phyloP scores from a whole-genome alignment of 352 stramenopile genomes.

The Phytophthora palmivora region DNA sequence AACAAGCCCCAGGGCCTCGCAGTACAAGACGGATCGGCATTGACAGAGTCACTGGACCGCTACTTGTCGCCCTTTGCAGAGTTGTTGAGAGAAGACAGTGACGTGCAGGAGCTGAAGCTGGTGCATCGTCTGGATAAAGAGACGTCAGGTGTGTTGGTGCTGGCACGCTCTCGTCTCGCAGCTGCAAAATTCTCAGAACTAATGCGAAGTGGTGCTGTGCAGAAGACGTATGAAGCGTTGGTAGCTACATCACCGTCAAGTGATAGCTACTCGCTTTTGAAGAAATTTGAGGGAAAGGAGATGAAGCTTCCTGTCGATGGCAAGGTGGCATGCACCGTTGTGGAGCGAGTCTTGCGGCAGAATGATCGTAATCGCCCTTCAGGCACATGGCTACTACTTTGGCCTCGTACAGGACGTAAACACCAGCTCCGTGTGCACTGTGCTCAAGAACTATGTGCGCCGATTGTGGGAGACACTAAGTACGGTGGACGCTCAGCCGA shows the following conservation, averaged over 20 bases:
- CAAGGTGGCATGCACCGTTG: slow-evolving; percentile 55
- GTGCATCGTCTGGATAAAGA: slow-evolving; percentile 81
- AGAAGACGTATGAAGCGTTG: slow-evolving; percentile 73
- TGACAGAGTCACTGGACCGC: slow-evolving; percentile 48
- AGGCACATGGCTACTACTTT: slow-evolving; percentile 59
- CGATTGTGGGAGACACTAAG: slow-evolving; percentile 65
- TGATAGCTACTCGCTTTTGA: slow-evolving; percentile 13
- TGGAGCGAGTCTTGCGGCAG: slow-evolving; percentile 29
- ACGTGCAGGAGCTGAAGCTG: slow-evolving; percentile 47
- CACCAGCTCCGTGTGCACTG: slow-evolving; percentile 77
- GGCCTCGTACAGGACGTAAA: slow-evolving; percentile 66
- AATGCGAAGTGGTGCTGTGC: slow-evolving; percentile 42
- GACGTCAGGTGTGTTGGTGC: slow-evolving; percentile 70
- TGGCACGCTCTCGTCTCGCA: slow-evolving; percentile 70
- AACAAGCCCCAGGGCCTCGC: slow-evolving; percentile 76
- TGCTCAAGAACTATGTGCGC: slow-evolving; percentile 40
- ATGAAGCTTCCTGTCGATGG: slow-evolving; percentile 49
- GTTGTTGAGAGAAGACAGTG: slow-evolving; percentile 7
- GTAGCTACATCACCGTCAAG: slow-evolving; percentile 23
- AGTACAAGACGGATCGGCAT: slow-evolving; percentile 59
- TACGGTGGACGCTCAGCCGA: slow-evolving; percentile 37
- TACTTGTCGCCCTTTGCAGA: slow-evolving; percentile 55
- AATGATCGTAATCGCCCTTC: slow-evolving; percentile 4
- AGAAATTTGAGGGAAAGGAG: slow-evolving; percentile 30
- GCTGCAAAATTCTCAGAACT: slow-evolving; percentile 66